Base-by-base conservation (phyloP, 495 filamentous ascomycete genomes). In the Aspergillus avenaceus region DNA sequence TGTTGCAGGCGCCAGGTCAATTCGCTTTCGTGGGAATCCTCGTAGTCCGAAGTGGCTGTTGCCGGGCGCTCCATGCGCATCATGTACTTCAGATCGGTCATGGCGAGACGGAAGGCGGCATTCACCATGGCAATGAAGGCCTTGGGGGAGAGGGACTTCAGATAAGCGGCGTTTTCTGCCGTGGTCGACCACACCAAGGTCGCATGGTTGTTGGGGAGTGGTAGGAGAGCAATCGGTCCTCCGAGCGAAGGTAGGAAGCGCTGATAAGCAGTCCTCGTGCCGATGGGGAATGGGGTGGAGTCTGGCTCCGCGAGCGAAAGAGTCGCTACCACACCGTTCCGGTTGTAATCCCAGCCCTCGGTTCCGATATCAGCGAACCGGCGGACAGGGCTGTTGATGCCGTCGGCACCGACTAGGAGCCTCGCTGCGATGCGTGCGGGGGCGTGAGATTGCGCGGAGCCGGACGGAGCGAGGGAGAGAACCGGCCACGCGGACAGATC, bases 121-220 rank as follows among this genome's bases (percentile, higher is more conserved):
- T 97, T 97, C 38, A 97, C 85, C 80, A 91, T 86, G 8, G 90
- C 84, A 5, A 85, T 69, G 61, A 97, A 95, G 57, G 95, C 86
- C 8, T 73, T 70, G 0, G 78, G 49, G 1, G 82, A 72, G 13
- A 97, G 73, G 7, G 78, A 78, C 69, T 96, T 97, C 27, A 99
- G 79, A 37, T 84, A 77, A 9, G 86, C 77, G 5, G 95, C 91
- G 53, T 91, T 79, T 29, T 79, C 66, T 19, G 88, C 84, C 1
- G 84, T 88, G 4, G 93, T 96, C 0, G 88, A 92, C 93, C 93
- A 99, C 26, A 99, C 93, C 0, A 99, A 75, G 0, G 90, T 88
- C 4, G 90, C 82, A 55, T 80, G 80, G 54, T 88, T 85, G 13
- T 85, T 86, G 3, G 93, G 93, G 1, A 97, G 74, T 8, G 93